Evolutionary conservation across 2,329 filamentous ascomycete species (phyloP), one percentile per base, ranked within the genome.

Genomic region (Teratosphaeria pseudoeucalypti): DNA sequence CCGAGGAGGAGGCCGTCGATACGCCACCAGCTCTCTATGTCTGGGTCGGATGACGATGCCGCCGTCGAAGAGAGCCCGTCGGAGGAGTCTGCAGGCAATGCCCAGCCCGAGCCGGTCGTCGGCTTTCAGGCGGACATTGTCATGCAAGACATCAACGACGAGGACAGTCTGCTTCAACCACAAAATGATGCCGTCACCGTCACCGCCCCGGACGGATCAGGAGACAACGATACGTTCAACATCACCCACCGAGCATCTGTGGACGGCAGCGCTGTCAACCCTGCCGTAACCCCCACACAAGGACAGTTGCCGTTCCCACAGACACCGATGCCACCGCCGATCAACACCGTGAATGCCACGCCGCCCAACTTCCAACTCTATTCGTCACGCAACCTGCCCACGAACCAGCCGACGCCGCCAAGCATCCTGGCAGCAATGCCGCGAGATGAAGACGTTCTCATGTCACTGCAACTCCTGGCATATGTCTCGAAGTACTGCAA

Each of bases 401-500:
- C 66, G 26, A 68, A 70, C 55, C 64, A 68, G 55, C 62, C 67
- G 4, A 62, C 68, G 11, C 63, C 66, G 16, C 83, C 87, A 16
- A 86, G 87, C 66, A 86, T 95, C 67, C 78, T 96, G 34, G 89
- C 92, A 32, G 88, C 91, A 11, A 95, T 97, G 88, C 94, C 94
- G 10, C 85, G 94, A 56, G 94, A 99, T 68, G 94, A 99, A 74
- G 94, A 99, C 69, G 94, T 99, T 2, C 80, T 99, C 64, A 96
- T 99, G 92, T 96, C 94, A 6, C 81, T 99, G 43, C 94, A 99
- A 75, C 83, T 99, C 23, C 82, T 99, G 54, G 94, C 94, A 16
- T 99, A 99, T 72, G 92, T 99, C 59, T 96, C 92, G 27, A 99
- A 99, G 75, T 99, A 99, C 76, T 97, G 94, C 80, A 95, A 95